A percentile compares a stretch with the other conserved stretches of the same genome.
Conservation (phyloP, 2,329 filamentous ascomycete species). For the Monosporascus sp. region DNA sequence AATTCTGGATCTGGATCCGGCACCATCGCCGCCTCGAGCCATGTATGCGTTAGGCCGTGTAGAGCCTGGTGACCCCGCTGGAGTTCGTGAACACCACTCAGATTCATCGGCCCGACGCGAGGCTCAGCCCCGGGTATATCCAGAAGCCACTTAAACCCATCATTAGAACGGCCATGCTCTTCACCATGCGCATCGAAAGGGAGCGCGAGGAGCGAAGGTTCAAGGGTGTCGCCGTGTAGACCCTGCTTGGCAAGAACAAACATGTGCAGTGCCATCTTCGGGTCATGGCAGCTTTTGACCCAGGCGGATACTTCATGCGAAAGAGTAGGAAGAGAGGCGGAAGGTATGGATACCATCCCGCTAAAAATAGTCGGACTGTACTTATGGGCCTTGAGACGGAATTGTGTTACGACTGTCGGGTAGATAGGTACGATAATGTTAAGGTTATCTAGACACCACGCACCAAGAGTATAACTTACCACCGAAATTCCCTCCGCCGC, state of each 20-base stretch:
- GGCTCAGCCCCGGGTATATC: neutral
- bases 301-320: neutral
- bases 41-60: neutral
- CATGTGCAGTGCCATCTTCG: neutral
- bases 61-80: neutral
- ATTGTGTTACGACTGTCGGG: neutral
- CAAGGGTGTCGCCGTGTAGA: neutral
- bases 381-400: neutral
- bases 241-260: neutral
- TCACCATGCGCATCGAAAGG: neutral
- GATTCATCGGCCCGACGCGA: neutral
- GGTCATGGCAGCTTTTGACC: neutral
- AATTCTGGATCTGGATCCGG: neutral
- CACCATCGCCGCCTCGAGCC: neutral
- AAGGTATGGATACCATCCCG: neutral
- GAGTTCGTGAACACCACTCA: neutral
- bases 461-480: neutral
- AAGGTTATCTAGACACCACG: neutral
- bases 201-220: neutral
- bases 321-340: neutral
- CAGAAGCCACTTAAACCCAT: constrained; percentile 1
- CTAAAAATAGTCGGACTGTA: neutral
- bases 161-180: neutral
- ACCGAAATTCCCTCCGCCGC: neutral
- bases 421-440: neutral